Conservation (phyloP, 1,284 basidiomycete genomes). For the Naganishia liquefaciens region DNA sequence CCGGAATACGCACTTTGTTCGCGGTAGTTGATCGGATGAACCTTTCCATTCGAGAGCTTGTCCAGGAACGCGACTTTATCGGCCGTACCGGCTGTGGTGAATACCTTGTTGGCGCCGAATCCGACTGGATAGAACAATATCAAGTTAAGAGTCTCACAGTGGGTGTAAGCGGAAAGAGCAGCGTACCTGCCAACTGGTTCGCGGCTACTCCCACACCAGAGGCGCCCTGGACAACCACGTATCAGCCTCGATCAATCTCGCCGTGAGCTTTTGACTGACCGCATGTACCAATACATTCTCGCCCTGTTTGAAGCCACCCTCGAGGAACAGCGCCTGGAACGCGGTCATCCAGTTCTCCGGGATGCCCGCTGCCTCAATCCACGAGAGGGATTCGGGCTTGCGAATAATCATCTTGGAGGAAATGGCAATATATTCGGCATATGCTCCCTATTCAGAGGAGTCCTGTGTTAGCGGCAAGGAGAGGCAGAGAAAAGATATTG, state of each 20-base stretch:
- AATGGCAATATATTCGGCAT: conserved; percentile 82
- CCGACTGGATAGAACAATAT: conserved; percentile 1
- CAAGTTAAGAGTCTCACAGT: conserved; percentile 38
- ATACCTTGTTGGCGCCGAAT: conserved; percentile 61
- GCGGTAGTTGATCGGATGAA: conserved; percentile 81
- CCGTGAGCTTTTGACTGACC: conserved; percentile 43
- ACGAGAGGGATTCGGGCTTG: conserved; percentile 75
- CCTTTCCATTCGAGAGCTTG: conserved; percentile 56
- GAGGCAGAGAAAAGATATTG: background rate
- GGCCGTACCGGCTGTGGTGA: conserved; percentile 78
- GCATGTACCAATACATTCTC: conserved; percentile 85
- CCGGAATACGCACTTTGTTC: conserved; percentile 66
- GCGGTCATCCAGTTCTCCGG: conserved; percentile 89
- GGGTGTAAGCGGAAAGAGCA: background rate
- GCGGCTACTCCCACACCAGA: conserved; percentile 89
- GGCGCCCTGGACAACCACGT: conserved; percentile 60
- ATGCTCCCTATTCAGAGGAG: conserved; percentile 67
- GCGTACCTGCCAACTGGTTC: conserved; percentile 77
- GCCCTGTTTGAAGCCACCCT: conserved; percentile 68
- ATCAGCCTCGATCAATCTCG: background rate
- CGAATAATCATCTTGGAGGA: conserved; percentile 68
- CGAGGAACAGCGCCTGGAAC: conserved; percentile 75
- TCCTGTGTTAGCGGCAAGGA: conserved; percentile 4
- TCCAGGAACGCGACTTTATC: conserved; percentile 79
- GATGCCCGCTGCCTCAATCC: conserved; percentile 79